Evolutionary conservation across 148 eudicot species (phyloP), one percentile per base, ranked within the genome.

Genomic region (Arctostaphylos glauca): DNA sequence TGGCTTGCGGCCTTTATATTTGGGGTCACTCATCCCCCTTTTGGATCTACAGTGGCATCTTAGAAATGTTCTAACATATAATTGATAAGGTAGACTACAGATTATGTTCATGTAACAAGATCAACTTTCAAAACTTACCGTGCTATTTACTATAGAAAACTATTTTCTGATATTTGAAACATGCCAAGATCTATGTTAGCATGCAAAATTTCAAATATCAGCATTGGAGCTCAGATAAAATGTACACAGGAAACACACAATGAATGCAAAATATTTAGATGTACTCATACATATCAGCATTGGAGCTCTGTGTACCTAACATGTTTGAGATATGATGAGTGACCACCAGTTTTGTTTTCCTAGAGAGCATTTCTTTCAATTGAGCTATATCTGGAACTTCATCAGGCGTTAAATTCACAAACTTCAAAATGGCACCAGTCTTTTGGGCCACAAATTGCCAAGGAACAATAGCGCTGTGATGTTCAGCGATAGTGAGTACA

Each of bases 391-490:
- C 97, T 59, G 99, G 99, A 91, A 86, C 95, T 85, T 96, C 99
- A 73, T 90, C 92, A 52, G 86, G 88, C 46, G 91, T 90, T 85
- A 96, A 86, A 85, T 83, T 87, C 66, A 91, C 97, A 90, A 85
- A 94, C 81, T 91, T 91, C 78, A 96, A 86, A 74, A 83, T 72
- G 15, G 98, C 98, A 77, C 99, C 98, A 76, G 99, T 94, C 89
- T 92, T 94, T 82, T 94, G 89, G 83, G 93, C 91, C 47, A 92
- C 90, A 82, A 94, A 3, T 92, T 96, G 99, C 99, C 98, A 94
- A 55, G 99, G 99, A 86, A 96, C 99, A 85, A 94, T 92, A 77
- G 93, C 92, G 85, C 99, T 96, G 81, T 96, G 99, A 91, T 96
- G 99, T 86, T 96, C 99, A 74, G 98, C 99, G 59, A 93, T 88